Conservation (phyloP, 305 asterid genomes). For the Withania somnifera region DNA sequence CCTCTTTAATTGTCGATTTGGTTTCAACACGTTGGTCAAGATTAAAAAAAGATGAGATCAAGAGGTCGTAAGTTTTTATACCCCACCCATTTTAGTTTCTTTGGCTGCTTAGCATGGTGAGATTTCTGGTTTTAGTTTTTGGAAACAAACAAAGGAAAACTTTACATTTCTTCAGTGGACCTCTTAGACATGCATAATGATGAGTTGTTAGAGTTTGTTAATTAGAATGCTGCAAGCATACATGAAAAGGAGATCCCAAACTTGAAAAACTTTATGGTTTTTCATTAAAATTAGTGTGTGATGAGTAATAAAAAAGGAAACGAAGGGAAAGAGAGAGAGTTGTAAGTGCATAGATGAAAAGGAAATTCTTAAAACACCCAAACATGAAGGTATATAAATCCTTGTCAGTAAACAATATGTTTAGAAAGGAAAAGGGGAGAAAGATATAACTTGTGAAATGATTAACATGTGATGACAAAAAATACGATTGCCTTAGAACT, state of each 20-base stretch:
- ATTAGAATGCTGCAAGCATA: not conserved
- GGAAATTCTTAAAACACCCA: not conserved
- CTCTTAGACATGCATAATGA: not conserved
- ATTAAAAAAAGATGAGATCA: not conserved
- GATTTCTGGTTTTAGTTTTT: not conserved
- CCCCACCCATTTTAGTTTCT: not conserved
- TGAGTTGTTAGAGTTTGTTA: not conserved
- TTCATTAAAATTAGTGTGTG: not conserved
- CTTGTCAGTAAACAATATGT: not conserved
- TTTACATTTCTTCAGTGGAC: not conserved
- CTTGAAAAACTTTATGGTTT: too few species aligned
- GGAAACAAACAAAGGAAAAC: not conserved
- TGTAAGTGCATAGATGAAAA: not conserved
- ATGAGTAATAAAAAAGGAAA: not conserved
- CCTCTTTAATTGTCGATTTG: not conserved
- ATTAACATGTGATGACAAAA: not conserved
- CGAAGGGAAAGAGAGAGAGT: not conserved
- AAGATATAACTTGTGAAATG: not conserved
- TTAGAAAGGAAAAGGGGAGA: not conserved
- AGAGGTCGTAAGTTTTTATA: not conserved
- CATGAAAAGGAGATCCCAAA: too few species aligned
- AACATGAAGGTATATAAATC: not conserved
- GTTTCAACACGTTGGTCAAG: not conserved
- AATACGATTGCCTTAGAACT: not conserved
- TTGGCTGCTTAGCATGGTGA: not conserved